These are phyloP conservation scores for Malbranchea zuffiana DNA, from an alignment of 2,329 filamentous ascomycete genomes.

Conservation along the genomic window DNA sequence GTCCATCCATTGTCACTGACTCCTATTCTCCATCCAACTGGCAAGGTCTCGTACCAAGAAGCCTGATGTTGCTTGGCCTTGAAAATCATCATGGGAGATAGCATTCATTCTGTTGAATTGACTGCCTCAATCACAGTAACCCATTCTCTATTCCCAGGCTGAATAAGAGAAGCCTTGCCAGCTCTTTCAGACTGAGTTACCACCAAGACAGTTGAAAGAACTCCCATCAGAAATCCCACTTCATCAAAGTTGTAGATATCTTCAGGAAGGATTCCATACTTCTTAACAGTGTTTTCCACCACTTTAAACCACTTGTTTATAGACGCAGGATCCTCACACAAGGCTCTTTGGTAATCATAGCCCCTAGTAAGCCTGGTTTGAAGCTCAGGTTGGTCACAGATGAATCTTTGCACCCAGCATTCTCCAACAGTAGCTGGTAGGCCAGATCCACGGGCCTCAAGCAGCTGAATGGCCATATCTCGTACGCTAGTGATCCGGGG, in stretches of 20 bases:
- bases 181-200: conserved; percentile 11
- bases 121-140: too few relatives aligned
- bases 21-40: too few relatives aligned
- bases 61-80: too few relatives aligned
- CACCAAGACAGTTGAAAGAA: conserved; percentile 11
- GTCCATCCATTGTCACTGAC: conserved; percentile 2
- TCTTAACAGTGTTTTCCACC: too few relatives aligned
- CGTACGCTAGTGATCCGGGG: background rate
- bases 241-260: too few relatives aligned
- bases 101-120: too few relatives aligned
- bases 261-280: too few relatives aligned
- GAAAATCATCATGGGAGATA: conserved; percentile 3
- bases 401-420: background rate
- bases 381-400: background rate
- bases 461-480: background rate
- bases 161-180: too few relatives aligned
- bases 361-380: background rate
- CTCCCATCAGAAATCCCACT: conserved; percentile 14
- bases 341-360: conserved; percentile 14
- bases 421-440: background rate
- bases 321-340: too few relatives aligned
- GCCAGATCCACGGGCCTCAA: background rate
- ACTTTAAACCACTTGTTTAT: too few relatives aligned
- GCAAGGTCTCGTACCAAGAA: too few relatives aligned
- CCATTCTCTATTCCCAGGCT: too few relatives aligned